A percentile compares a stretch with the other conserved stretches of the same genome.
phyloP scores from a whole-genome alignment of 768 basidiomycete species.

The Lactarius trivialis region DNA sequence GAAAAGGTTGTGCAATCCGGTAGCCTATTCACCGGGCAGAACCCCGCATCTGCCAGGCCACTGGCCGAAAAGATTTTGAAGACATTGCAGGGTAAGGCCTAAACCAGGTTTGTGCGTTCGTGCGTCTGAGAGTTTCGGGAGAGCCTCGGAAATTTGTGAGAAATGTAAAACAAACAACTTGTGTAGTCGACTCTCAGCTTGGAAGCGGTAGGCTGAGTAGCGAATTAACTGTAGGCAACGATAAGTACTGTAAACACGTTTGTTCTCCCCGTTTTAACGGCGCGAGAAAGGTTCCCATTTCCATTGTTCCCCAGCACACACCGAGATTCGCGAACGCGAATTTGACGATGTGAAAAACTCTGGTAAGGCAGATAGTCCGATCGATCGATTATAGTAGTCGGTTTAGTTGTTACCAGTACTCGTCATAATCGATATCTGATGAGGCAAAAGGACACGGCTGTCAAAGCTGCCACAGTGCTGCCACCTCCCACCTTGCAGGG shows the following conservation, averaged over 20 bases:
- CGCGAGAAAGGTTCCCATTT: neutral
- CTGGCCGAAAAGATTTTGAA: constrained; percentile 53
- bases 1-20: constrained; percentile 51
- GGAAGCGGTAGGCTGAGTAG: neutral
- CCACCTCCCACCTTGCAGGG: neutral
- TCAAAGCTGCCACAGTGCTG: neutral
- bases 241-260: neutral
- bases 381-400: too few relatives aligned
- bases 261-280: neutral
- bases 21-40: constrained; percentile 64
- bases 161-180: neutral
- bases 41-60: constrained; percentile 57
- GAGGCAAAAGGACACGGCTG: neutral
- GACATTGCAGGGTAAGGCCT: constrained; percentile 33
- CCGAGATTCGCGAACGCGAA: neutral
- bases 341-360: neutral
- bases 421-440: neutral
- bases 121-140: neutral
- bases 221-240: neutral
- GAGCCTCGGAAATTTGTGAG: neutral
- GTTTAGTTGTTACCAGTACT: neutral
- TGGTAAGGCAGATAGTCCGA: too few relatives aligned
- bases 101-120: neutral
- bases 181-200: neutral
- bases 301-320: neutral